A percentile compares a stretch with the other conserved stretches of the same genome.
Conservation (phyloP, 2,329 filamentous ascomycete genomes). For the Trichoderma sp. region DNA sequence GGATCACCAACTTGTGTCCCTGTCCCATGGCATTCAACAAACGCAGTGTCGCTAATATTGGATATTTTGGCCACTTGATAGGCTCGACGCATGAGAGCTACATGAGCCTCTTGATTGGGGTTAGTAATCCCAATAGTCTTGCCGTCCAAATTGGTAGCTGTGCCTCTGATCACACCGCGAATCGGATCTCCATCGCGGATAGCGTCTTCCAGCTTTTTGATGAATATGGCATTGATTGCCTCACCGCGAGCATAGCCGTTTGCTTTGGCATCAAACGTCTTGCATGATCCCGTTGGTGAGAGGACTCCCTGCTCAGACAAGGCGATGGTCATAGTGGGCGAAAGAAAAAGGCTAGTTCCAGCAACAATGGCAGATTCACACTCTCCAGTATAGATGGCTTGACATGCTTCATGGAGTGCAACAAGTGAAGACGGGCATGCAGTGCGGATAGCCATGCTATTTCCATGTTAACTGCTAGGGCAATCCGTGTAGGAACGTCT, state of each 20-base stretch:
- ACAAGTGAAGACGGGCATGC: conserved; percentile 43
- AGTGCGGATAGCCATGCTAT: conserved; percentile 39
- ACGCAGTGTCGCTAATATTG: conserved; percentile 33
- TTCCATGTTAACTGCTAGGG: background rate
- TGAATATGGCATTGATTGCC: conserved; percentile 45
- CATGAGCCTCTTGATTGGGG: conserved; percentile 41
- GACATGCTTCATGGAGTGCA: conserved; percentile 42
- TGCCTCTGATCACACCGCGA: conserved; percentile 43
- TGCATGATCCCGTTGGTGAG: conserved; percentile 37
- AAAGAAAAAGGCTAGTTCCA: conserved; percentile 37
- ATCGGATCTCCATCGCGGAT: conserved; percentile 49
- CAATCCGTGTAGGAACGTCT: background rate
- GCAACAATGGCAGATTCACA: conserved; percentile 35
- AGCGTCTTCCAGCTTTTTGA: conserved; percentile 51
- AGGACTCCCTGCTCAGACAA: conserved; percentile 42
- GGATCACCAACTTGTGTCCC: conserved; percentile 44
- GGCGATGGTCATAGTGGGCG: conserved; percentile 30
- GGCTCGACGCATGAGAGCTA: conserved; percentile 35
- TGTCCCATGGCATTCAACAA: conserved; percentile 45
- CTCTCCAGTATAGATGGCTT: conserved; percentile 33
- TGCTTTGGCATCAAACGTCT: conserved; percentile 47
- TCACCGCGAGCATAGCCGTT: conserved; percentile 56
- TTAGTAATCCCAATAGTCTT: conserved; percentile 43
- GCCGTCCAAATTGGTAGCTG: conserved; percentile 47
- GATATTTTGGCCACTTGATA: conserved; percentile 36